Evolutionary conservation across 768 basidiomycete genomes (phyloP).

Genomic region (Russula virescens): DNA sequence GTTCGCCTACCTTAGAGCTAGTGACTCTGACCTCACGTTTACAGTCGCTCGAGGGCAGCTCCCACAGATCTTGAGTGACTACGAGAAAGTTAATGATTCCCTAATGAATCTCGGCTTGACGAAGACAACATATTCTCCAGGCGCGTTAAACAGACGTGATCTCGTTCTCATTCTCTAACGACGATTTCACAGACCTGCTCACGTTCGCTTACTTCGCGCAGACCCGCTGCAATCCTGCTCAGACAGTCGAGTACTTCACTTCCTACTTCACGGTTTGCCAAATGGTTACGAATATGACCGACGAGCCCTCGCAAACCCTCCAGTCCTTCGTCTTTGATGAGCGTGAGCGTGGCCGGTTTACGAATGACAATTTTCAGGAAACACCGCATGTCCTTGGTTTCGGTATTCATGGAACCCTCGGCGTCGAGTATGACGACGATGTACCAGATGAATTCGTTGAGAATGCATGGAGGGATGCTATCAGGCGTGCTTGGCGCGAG

Average conservation of each 20-base stretch:
- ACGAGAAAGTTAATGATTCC: slow-evolving; percentile 35
- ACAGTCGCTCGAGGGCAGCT: slow-evolving; percentile 53
- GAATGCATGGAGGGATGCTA: slow-evolving; percentile 59
- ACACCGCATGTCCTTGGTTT: slow-evolving; percentile 59
- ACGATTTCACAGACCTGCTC: slow-evolving; percentile 49
- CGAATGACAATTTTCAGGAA: slow-evolving; percentile 44
- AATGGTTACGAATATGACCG: slow-evolving; percentile 44
- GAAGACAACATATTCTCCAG: slow-evolving; percentile 55
- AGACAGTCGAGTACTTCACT: slow-evolving; percentile 60
- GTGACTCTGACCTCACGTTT: slow-evolving; percentile 10
- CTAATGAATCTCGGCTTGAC: slow-evolving; percentile 61
- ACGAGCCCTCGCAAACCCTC: slow-evolving; percentile 42
- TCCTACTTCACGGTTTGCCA: slow-evolving; percentile 48
- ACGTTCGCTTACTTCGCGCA: slow-evolving; percentile 77
- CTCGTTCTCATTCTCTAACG: not conserved
- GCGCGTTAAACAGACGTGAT: slow-evolving; percentile 34
- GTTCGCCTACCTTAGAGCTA: slow-evolving; percentile 24
- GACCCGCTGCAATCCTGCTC: slow-evolving; percentile 69
- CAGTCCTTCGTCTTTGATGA: slow-evolving; percentile 58
- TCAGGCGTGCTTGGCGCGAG: slow-evolving; percentile 52
- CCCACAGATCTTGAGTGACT: slow-evolving; percentile 38
- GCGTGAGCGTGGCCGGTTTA: slow-evolving; percentile 58
- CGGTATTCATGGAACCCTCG: slow-evolving; percentile 49
- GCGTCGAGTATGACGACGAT: slow-evolving; percentile 65
- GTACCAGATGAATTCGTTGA: slow-evolving; percentile 65